Percentiles rank a stretch among this genome's conserved stretches.
Conservation (phyloP, 208 protist genomes). For the Leishmania turanica region DNA sequence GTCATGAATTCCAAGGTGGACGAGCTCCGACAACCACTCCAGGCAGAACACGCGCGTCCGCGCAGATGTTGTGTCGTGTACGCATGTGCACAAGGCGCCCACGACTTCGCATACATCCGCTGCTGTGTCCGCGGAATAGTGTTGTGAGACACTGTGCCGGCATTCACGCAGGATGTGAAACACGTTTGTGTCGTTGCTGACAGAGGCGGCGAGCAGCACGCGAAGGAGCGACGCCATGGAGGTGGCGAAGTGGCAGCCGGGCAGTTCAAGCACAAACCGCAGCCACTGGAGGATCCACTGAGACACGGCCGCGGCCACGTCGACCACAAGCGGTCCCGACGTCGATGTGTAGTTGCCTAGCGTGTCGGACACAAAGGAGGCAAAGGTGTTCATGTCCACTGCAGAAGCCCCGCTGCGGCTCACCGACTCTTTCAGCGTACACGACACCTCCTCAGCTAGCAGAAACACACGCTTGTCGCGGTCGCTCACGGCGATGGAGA, state of each 20-base stretch:
- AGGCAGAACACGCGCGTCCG: constrained; percentile 33
- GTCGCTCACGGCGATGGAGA: constrained; percentile 60
- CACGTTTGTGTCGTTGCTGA: constrained; percentile 27
- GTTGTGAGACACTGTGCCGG: constrained; percentile 19
- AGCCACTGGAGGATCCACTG: constrained; percentile 74
- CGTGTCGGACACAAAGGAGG: constrained; percentile 43
- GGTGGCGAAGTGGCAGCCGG: constrained; percentile 46
- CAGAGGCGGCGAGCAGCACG: constrained; percentile 45
- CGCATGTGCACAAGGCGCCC: constrained; percentile 13
- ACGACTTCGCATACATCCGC: constrained; percentile 26
- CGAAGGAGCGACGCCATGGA: constrained; percentile 47
- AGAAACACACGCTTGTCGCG: constrained; percentile 53
- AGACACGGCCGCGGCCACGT: constrained; percentile 23
- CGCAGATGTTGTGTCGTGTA: constrained; percentile 19
- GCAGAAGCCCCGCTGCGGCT: constrained; percentile 35
- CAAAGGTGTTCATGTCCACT: constrained; percentile 34
- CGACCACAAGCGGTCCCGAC: constrained; percentile 11
- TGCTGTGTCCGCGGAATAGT: constrained; percentile 15
- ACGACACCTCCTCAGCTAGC: constrained; percentile 68
- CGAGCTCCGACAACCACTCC: constrained; percentile 37
- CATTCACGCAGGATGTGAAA: constrained; percentile 29
- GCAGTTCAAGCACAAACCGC: constrained; percentile 52
- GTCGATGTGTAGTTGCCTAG: constrained; percentile 34
- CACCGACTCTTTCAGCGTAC: constrained; percentile 51
- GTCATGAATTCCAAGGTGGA: constrained; percentile 17